phyloP scores from a whole-genome alignment of 2,329 filamentous ascomycete genomes.

The Cadophora luteo-olivacea region DNA sequence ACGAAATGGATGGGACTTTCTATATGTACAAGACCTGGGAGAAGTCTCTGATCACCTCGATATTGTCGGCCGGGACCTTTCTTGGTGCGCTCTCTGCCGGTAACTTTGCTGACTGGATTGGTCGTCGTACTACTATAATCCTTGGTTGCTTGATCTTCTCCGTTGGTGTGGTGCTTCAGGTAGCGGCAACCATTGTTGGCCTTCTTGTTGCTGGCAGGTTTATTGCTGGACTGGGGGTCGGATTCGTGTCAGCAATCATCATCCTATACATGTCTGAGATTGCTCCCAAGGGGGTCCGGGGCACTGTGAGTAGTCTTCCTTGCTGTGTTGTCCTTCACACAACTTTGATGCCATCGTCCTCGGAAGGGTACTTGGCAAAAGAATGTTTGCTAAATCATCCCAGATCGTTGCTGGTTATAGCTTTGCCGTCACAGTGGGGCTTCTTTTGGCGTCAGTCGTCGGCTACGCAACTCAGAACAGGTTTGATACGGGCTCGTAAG shows the following conservation, averaged over 20 bases:
- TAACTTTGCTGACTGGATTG: too few species aligned
- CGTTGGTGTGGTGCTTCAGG: background rate
- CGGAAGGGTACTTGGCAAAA: too few species aligned
- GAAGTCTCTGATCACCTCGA: conserved; percentile 6
- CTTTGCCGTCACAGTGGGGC: conserved; percentile 71
- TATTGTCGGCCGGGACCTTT: conserved; percentile 1
- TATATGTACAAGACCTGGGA: background rate
- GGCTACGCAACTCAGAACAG: conserved; percentile 65
- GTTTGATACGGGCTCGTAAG: conserved; percentile 53
- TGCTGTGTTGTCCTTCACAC: too few species aligned
- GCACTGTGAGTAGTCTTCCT: conserved; percentile 57
- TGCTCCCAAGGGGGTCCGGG: conserved; percentile 75
- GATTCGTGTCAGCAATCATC: conserved; percentile 9
- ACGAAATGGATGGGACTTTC: background rate
- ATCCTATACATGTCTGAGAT: conserved; percentile 2
- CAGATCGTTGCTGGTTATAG: conserved; percentile 55
- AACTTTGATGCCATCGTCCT: too few species aligned
- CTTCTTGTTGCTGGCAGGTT: conserved; percentile 4
- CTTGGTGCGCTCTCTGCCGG: too few species aligned
- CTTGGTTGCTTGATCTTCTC: too few species aligned
- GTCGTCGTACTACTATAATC: too few species aligned
- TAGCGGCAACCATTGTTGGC: conserved; percentile 6
- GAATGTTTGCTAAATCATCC: too few species aligned
- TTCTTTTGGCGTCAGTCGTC: conserved; percentile 70
- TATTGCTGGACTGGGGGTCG: conserved; percentile 11